A percentile compares a stretch with the other conserved stretches of the same genome.
phyloP scores from a whole-genome alignment of 176 grass and related monocot genomes.

The maize (Zea mays) region DNA sequence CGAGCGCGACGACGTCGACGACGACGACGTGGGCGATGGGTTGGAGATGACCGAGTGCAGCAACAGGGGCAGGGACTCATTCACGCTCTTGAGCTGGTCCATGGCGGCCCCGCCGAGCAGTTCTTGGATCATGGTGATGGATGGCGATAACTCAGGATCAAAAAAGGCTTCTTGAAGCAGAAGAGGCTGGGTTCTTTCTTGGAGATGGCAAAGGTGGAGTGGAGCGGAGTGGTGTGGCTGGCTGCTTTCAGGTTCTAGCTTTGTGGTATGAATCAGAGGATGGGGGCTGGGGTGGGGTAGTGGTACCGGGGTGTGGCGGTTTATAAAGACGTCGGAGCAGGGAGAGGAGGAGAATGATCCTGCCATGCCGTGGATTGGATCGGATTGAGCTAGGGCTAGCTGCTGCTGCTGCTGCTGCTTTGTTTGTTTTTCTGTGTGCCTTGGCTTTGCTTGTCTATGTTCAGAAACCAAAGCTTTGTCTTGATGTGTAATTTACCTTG shows the following conservation, averaged over 20 bases:
- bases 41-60: slow-evolving; percentile 46
- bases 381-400: slow-evolving; percentile 35
- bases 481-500: slow-evolving; percentile 44
- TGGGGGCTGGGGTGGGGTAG: too few relatives aligned
- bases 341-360: background rate
- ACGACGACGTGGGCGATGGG: slow-evolving; percentile 55
- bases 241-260: slow-evolving; percentile 47
- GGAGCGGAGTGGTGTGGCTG: too few relatives aligned
- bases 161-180: slow-evolving; percentile 47
- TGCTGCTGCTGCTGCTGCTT: too few relatives aligned
- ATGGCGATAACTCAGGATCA: background rate
- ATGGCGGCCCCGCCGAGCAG: slow-evolving; percentile 56
- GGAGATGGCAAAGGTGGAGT: slow-evolving; percentile 37
- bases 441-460: slow-evolving; percentile 32
- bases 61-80: slow-evolving; percentile 32
- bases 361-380: background rate
- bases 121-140: slow-evolving; percentile 68
- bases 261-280: slow-evolving; percentile 38
- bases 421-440: slow-evolving; percentile 27
- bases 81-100: slow-evolving; percentile 47
- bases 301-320: slow-evolving; percentile 24
- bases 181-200: slow-evolving; percentile 33
- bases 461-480: slow-evolving; percentile 48
- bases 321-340: slow-evolving; percentile 47
- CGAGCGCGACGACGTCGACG: slow-evolving; percentile 42